Evolutionary conservation across 148 eudicot species (phyloP).

Genomic region (Dysphania ambrosioides): DNA sequence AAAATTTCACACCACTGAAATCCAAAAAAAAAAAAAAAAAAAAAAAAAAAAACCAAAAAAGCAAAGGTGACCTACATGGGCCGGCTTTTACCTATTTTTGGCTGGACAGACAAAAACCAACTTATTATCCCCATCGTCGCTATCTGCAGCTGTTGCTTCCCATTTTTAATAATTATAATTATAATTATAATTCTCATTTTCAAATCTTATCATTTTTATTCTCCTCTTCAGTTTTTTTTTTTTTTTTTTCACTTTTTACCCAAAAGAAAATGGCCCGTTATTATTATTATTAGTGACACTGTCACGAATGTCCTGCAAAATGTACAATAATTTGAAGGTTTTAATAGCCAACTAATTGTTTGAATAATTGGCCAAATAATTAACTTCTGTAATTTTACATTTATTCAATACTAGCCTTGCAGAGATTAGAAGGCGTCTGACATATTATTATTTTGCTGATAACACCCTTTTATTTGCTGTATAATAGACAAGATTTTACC

Average conservation of each 20-base stretch:
- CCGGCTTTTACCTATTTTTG: conserved; percentile 94
- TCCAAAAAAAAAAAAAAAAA: conserved; percentile 39
- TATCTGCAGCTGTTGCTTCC: conserved; percentile 46
- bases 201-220: conserved; percentile 9
- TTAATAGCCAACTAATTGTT: not conserved
- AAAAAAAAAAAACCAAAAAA: conserved; percentile 35
- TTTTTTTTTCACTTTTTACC: too few species aligned
- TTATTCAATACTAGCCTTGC: not conserved
- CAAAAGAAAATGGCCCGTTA: not conserved
- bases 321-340: not conserved
- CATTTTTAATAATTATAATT: conserved; percentile 8
- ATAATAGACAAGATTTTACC: not conserved
- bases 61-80: conserved; percentile 73
- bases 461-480: not conserved
- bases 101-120: conserved; percentile 81
- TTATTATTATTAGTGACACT: not conserved
- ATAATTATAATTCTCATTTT: conserved; percentile 16
- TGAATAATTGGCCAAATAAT: not conserved
- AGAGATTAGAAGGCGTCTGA: conserved; percentile 6
- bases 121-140: conserved; percentile 72
- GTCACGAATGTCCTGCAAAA: not conserved
- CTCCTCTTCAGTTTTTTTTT: too few species aligned
- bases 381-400: not conserved
- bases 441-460: not conserved
- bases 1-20: conserved; percentile 23